These are phyloP conservation scores for Aaosphaeria pasadenensis DNA, from an alignment of 2,329 filamentous ascomycete species.

Conservation along the genomic window DNA sequence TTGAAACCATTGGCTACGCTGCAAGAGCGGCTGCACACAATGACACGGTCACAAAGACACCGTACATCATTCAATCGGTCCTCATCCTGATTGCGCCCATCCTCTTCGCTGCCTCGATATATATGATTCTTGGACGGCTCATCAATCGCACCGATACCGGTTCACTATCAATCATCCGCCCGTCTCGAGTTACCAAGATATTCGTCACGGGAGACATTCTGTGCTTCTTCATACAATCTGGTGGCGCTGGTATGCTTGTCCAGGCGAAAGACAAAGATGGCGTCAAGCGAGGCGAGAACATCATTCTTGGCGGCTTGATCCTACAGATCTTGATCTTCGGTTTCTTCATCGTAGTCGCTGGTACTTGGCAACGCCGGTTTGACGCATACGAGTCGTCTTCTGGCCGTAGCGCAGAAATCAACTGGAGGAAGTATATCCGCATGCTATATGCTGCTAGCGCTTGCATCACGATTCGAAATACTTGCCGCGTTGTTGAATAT, in stretches of 20 bases:
- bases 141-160: conserved; percentile 42
- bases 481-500: conserved; percentile 51
- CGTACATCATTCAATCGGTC: conserved; percentile 40
- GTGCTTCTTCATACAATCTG: conserved; percentile 51
- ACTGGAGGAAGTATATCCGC: conserved; percentile 34
- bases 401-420: conserved; percentile 8
- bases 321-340: conserved; percentile 58
- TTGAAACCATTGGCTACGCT: conserved; percentile 41
- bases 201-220: conserved; percentile 57
- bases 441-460: conserved; percentile 39
- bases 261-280: conserved; percentile 17
- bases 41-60: conserved; percentile 25
- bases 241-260: conserved; percentile 45
- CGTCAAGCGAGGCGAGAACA: conserved; percentile 44
- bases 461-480: conserved; percentile 46
- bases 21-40: conserved; percentile 35
- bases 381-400: conserved; percentile 24
- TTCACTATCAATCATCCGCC: conserved; percentile 42
- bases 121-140: conserved; percentile 46
- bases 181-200: conserved; percentile 50
- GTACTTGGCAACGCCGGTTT: conserved; percentile 51
- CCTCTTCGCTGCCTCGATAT: conserved; percentile 47
- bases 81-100: conserved; percentile 44
- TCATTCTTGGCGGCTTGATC: conserved; percentile 57
- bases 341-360: conserved; percentile 51